Base-by-base conservation (phyloP, 2,329 filamentous ascomycete species). In the Calonectria naviculata region DNA sequence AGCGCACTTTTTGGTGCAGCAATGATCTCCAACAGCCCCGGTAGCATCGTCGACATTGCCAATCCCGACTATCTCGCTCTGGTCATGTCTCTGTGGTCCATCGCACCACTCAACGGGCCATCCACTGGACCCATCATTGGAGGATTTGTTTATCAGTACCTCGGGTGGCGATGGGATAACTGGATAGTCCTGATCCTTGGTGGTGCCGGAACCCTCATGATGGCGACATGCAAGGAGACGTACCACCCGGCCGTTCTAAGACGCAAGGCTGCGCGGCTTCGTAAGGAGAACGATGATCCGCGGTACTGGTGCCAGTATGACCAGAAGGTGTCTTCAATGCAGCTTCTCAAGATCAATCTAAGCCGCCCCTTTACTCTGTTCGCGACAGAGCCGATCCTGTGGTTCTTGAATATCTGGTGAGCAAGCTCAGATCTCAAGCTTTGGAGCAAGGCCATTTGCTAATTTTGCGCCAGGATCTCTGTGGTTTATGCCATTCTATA, bases 131-230 rank as follows among this genome's bases (percentile, higher is more conserved):
- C 74, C 26, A 68, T 80, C 1, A 92, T 98, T 38, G 95, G 95
- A 26, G 95, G 95, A 0, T 97, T 97, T 75, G 79, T 84, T 21
- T 85, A 79, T 74, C 87, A 95, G 81, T 91, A 93, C 73, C 85
- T 97, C 3, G 95, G 94, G 13, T 98, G 95, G 95, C 86, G 95
- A 34, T 98, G 95, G 94, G 93, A 92, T 42, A 93, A 94, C 78
- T 97, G 94, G 93, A 87, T 97, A 24, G 89, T 92, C 10, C 83
- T 96, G 78, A 95, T 97, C 63, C 87, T 94, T 12, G 89, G 89
- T 0, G 94, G 89, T 1, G 86, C 88, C 0, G 90, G 90, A 0
- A 89, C 92, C 68, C 72, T 88, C 24, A 83, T 92, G 74, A 88
- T 94, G 75, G 79, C 86, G 2, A 85, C 89, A 1, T 86, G 93